A percentile compares a stretch with the other conserved stretches of the same genome.
These are phyloP conservation scores for Eucalyptus guilfoylei DNA, from an alignment of 345 rosid genomes.

Conservation along the genomic window DNA sequence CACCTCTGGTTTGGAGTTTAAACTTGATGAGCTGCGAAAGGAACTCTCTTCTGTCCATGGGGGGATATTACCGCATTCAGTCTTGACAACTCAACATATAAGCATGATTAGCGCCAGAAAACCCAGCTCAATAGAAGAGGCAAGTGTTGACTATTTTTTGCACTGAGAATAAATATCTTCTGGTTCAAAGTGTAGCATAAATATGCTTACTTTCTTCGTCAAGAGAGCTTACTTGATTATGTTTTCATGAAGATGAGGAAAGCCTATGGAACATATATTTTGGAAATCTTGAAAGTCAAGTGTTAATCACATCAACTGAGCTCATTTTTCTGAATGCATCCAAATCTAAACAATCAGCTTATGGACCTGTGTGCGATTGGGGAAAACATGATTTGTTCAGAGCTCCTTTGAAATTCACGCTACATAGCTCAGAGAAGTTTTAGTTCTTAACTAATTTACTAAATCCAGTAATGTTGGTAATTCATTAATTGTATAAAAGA, in stretches of 20 bases:
- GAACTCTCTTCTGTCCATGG: constrained; percentile 56
- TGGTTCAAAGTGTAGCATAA: background rate
- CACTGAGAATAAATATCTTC: background rate
- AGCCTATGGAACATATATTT: background rate
- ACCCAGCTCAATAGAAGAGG: constrained; percentile 63
- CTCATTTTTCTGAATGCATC: background rate
- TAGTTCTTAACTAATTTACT: background rate
- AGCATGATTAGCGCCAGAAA: constrained; percentile 35
- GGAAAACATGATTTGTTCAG: background rate
- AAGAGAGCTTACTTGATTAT: background rate
- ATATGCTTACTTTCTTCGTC: background rate
- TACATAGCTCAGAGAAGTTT: background rate
- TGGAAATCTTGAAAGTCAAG: background rate
- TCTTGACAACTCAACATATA: constrained; percentile 73
- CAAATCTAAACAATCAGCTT: background rate
- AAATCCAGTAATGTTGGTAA: background rate
- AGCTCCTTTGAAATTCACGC: background rate
- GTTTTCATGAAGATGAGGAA: background rate
- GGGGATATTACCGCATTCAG: constrained; percentile 78
- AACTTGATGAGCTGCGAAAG: constrained; percentile 74
- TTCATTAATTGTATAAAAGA: background rate
- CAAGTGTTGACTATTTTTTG: constrained; percentile 1
- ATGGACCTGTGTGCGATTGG: background rate
- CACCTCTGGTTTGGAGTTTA: constrained; percentile 42
- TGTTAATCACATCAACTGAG: background rate